Evolutionary conservation across 2,329 filamentous ascomycete species (phyloP), one percentile per base, ranked within the genome.

Genomic region (Didymella glomerata): DNA sequence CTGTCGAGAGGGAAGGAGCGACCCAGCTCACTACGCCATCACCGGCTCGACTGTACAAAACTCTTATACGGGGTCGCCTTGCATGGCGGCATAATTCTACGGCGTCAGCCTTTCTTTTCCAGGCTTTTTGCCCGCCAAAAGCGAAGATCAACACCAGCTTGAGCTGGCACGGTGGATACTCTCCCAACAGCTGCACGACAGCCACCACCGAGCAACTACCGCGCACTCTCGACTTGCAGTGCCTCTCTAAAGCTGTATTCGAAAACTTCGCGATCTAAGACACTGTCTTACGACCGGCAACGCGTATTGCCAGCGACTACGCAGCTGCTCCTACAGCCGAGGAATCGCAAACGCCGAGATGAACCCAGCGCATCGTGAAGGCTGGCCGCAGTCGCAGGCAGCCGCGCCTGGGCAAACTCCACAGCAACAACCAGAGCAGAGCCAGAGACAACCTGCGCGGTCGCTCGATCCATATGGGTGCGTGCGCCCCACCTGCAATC

Each of bases 341-440:
- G 60, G 59, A 61, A 58, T 54, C 66, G 62, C 62, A 71, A 72
- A 71, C 67, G 72, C 70, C 73, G 69, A 68, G 44, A 78, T 78
- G 76, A 78, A 78, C 68, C 71, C 76, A 69, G 69, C 74, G 61
- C 75, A 76, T 71, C 76, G 76, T 66, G 76, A 78, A 64, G 75
- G 72, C 61, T 78, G 76, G 76, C 75, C 74, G 53, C 71, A 72
- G 62, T 64, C 80, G 44, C 84, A 85, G 65, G 76, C 80, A 54
- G 72, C 78, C 46, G 71, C 72, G 54, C 78, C 84, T 30, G 83
- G 81, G 6, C 78, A 82, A 48, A 79, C 47, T 13, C 48, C 32
- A 34, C 64, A 66, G 42, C 66, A 77, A 53, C 74, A 76, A 70
- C 67, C 72, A 56, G 74, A 78, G 25, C 72, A 76, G 60, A 63